phyloP scores from a whole-genome alignment of 306 rosid species.

The Corylus heterophylla region DNA sequence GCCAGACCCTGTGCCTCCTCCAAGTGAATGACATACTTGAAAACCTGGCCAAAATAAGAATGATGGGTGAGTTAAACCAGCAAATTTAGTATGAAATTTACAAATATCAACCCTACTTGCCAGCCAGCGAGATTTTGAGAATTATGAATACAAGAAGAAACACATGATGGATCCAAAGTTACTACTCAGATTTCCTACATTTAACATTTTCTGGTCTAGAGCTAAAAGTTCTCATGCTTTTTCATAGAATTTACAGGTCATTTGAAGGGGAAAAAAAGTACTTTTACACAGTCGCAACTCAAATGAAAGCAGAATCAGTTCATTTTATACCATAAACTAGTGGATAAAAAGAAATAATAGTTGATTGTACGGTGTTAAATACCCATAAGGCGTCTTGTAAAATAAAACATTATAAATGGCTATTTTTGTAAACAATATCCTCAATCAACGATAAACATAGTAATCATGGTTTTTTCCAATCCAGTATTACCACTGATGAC shows the following conservation, averaged over 20 bases:
- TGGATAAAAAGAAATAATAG: background rate
- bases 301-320: background rate
- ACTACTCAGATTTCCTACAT: background rate
- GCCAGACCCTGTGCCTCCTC: conserved; percentile 97
- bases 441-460: background rate
- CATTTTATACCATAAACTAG: background rate
- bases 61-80: background rate
- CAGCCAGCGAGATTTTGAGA: background rate
- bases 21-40: conserved; percentile 95
- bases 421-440: background rate
- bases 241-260: background rate
- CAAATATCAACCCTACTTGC: background rate
- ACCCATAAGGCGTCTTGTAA: background rate
- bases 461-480: background rate
- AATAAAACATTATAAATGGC: background rate
- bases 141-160: background rate
- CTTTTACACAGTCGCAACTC: background rate
- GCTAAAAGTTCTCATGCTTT: background rate
- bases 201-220: background rate
- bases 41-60: conserved; percentile 55
- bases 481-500: background rate
- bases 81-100: background rate
- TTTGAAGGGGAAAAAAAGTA: background rate
- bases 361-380: background rate
- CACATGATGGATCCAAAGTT: background rate